Evolutionary conservation across 2,329 filamentous ascomycete species (phyloP).

Genomic region (Thyridium curvatum): DNA sequence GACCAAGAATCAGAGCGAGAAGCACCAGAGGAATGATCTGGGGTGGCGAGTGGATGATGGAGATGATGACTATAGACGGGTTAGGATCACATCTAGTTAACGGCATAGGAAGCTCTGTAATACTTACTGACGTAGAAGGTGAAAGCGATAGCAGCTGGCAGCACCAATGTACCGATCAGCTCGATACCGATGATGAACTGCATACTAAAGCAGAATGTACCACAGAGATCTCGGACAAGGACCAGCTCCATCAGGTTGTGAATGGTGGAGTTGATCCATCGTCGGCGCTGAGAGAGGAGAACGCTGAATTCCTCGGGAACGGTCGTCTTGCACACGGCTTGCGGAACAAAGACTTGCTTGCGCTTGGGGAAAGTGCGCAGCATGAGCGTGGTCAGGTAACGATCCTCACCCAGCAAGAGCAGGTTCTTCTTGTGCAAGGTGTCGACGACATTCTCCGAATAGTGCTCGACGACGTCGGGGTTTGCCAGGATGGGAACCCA

Average conservation of each 20-base stretch:
- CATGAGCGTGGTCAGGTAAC: constrained; percentile 95
- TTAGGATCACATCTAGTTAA: no score
- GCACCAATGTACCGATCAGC: constrained; percentile 85
- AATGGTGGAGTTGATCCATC: constrained; percentile 99
- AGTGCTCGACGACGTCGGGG: constrained; percentile 97
- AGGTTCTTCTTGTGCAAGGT: constrained; percentile 97
- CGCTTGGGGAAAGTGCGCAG: constrained; percentile 97
- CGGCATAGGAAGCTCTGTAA: background rate
- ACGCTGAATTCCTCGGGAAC: constrained; percentile 92
- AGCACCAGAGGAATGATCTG: constrained; percentile 89
- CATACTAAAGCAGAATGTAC: constrained; percentile 99
- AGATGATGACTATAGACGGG: constrained; percentile 62
- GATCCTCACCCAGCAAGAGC: constrained; percentile 85
- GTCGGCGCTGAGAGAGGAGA: constrained; percentile 84
- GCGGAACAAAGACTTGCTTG: constrained; percentile 97
- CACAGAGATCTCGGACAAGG: constrained; percentile 90
- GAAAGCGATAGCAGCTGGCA: constrained; percentile 94
- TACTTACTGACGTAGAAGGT: constrained; percentile 89
- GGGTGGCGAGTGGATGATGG: constrained; percentile 68
- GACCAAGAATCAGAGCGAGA: constrained; percentile 82
- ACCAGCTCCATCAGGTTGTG: constrained; percentile 98
- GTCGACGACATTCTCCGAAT: constrained; percentile 98
- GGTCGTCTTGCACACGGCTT: constrained; percentile 97
- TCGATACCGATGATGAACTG: constrained; percentile 98
- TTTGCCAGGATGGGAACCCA: constrained; percentile 99